These are phyloP conservation scores for Zelopaecilomyces penicillatus DNA, from an alignment of 2,329 filamentous ascomycete genomes.

Conservation along the genomic window DNA sequence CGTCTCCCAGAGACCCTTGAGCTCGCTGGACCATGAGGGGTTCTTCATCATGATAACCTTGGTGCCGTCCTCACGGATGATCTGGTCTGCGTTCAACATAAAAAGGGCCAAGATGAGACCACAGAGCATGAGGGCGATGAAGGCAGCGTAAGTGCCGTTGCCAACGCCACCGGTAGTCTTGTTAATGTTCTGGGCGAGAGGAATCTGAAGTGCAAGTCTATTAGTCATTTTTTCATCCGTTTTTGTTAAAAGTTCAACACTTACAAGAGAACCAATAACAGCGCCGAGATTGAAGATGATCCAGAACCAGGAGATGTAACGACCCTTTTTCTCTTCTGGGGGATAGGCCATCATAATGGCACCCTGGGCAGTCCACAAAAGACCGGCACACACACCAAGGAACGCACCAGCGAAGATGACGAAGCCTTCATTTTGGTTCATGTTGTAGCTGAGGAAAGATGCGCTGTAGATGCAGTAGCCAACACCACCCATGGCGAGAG, in stretches of 20 bases:
- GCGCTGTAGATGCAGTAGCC: slow-evolving; percentile 71
- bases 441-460: slow-evolving; percentile 62
- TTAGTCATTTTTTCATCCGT: too few relatives aligned
- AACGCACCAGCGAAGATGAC: slow-evolving; percentile 69
- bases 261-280: slow-evolving; percentile 67
- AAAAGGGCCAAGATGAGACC: slow-evolving; percentile 63
- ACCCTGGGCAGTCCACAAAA: slow-evolving; percentile 76
- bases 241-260: slow-evolving; percentile 10
- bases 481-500: slow-evolving; percentile 63
- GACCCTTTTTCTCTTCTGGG: slow-evolving; percentile 70
- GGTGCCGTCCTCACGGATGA: slow-evolving; percentile 70
- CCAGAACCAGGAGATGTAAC: slow-evolving; percentile 89
- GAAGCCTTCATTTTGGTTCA: slow-evolving; percentile 60
- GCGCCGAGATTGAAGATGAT: slow-evolving; percentile 89
- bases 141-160: slow-evolving; percentile 81
- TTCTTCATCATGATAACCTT: slow-evolving; percentile 84
- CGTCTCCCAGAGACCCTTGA: slow-evolving; percentile 67
- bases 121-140: slow-evolving; percentile 69
- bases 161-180: slow-evolving; percentile 43
- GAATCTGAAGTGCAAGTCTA: slow-evolving; percentile 26
- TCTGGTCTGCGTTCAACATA: slow-evolving; percentile 61
- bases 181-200: slow-evolving; percentile 61
- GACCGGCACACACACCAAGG: slow-evolving; percentile 68
- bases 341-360: slow-evolving; percentile 90
- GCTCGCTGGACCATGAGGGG: slow-evolving; percentile 74